Evolutionary conservation across 164 flowering plant genomes (phyloP), one percentile per base, ranked within the genome.

Genomic region (Santalum album): DNA sequence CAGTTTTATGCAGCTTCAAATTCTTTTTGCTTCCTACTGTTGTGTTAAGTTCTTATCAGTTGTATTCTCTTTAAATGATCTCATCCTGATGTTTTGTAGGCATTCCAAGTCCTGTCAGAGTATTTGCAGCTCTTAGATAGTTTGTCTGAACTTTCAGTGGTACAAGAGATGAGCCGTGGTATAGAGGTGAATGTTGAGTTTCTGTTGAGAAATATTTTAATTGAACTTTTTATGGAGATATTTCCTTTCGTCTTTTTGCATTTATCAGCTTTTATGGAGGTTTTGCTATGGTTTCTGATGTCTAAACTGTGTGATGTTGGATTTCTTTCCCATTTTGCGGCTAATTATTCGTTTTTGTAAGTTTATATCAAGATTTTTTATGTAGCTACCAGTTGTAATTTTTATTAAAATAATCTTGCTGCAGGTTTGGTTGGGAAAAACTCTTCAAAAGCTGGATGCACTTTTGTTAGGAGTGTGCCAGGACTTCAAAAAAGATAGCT

Each of bases 101-200:
- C 96, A 61, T 94, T 94, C 65, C 97, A 86, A 75, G 91, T 90
- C 35, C 74, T 94, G 12, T 81, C 99, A 18, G 99, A 90, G 79
- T 90, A 94, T 80, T 72, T 94, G 70, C 99, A 90, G 77, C 70
- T 87, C 56, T 59, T 94, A 58, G 99, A 90, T 64, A 83, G 84
- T 63, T 70, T 76, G 39, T 84, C 97, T 34, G 84, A 80, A 68
- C 81, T 94, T 48, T 78, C 94, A 21, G 95, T 82, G 25, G 66
- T 80, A 65, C 96, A 94, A 75, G 96, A 87, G 72, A 86, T 94
- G 97, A 81, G 87, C 71, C 86, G 76, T 61, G 87, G 89, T 47
- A 88, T 87, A 57, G 97, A 90, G 96, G 99, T 86, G 60, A 71
- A 32, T 32, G 20, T 52, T 12, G 16, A 36, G 16, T 14, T 36